Percentiles rank a stretch among this genome's conserved stretches.
Evolutionary conservation across 2,329 filamentous ascomycete genomes (phyloP).

Genomic region (Exserohilum turcica): DNA sequence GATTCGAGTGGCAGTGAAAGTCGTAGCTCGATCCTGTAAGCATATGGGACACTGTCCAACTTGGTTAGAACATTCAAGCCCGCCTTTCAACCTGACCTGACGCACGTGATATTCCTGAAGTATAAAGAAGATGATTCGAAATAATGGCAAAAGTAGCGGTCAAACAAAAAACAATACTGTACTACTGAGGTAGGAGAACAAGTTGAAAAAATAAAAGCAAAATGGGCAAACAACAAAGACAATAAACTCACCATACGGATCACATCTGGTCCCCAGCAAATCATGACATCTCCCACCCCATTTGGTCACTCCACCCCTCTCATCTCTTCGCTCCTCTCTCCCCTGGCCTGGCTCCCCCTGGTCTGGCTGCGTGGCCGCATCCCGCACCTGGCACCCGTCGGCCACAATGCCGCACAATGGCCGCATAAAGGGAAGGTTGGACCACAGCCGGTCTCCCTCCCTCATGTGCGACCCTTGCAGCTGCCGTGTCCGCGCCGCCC

Average conservation of each 20-base stretch:
- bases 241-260: conserved; percentile 66
- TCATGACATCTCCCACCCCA: conserved; percentile 75
- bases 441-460: conserved; percentile 77
- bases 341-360: too few relatives aligned
- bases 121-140: background rate
- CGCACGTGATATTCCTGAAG: too few relatives aligned
- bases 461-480: conserved; percentile 77
- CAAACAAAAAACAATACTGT: background rate
- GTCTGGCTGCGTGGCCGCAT: conserved; percentile 39
- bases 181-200: too few relatives aligned
- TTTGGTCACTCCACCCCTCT: conserved; percentile 54
- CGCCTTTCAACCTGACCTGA: too few relatives aligned
- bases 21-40: conserved; percentile 74
- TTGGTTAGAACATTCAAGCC: too few relatives aligned
- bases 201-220: too few relatives aligned
- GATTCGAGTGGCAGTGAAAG: conserved; percentile 83
- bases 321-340: conserved; percentile 51
- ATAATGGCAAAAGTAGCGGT: too few relatives aligned
- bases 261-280: conserved; percentile 79
- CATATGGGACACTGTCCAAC: conserved; percentile 69
- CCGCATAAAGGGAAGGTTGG: conserved; percentile 74
- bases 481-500: conserved; percentile 79
- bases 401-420: conserved; percentile 71
- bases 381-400: conserved; percentile 62
- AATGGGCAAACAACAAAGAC: too few relatives aligned